A percentile compares a stretch with the other conserved stretches of the same genome.
These are phyloP conservation scores for Daldinia sp. DNA, from an alignment of 2,329 filamentous ascomycete species.

Conservation along the genomic window DNA sequence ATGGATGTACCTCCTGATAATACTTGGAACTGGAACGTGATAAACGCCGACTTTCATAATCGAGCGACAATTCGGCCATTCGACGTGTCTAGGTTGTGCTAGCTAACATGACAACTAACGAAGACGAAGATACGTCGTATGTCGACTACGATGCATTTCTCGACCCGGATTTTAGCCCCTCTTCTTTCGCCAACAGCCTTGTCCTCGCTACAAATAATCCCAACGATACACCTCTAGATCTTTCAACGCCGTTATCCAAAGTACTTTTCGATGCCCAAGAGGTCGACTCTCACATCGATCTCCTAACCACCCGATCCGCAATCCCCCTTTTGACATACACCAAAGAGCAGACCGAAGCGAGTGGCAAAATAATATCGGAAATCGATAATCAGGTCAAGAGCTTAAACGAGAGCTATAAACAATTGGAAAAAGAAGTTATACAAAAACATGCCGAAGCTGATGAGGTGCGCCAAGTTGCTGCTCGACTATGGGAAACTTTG, in stretches of 20 bases:
- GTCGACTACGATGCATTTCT: constrained; percentile 96
- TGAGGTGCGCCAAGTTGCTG: constrained; percentile 78
- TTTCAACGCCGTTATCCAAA: constrained; percentile 90
- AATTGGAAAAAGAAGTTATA: constrained; percentile 86
- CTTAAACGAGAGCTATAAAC: constrained; percentile 84
- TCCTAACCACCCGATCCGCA: constrained; percentile 83
- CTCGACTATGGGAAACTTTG: constrained; percentile 82
- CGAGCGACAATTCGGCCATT: constrained; percentile 4
- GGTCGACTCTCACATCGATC: constrained; percentile 94
- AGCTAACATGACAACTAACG: constrained; percentile 46
- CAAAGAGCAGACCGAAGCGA: constrained; percentile 75
- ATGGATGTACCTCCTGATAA: background rate
- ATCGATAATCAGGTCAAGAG: constrained; percentile 82
- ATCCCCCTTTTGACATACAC: constrained; percentile 83
- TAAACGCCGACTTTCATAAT: background rate
- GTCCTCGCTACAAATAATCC: constrained; percentile 92
- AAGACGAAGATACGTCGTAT: constrained; percentile 76
- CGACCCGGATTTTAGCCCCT: constrained; percentile 80
- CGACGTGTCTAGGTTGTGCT: constrained; percentile 5
- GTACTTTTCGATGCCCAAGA: constrained; percentile 97
- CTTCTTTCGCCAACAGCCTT: constrained; percentile 85
- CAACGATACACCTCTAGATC: constrained; percentile 87
- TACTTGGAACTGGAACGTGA: too few species aligned
- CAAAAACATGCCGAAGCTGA: constrained; percentile 87
- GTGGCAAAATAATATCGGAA: constrained; percentile 74